These are phyloP conservation scores for Dimargaris verticillata DNA, from an alignment of 192 early-diverging fungal species.

Conservation along the genomic window DNA sequence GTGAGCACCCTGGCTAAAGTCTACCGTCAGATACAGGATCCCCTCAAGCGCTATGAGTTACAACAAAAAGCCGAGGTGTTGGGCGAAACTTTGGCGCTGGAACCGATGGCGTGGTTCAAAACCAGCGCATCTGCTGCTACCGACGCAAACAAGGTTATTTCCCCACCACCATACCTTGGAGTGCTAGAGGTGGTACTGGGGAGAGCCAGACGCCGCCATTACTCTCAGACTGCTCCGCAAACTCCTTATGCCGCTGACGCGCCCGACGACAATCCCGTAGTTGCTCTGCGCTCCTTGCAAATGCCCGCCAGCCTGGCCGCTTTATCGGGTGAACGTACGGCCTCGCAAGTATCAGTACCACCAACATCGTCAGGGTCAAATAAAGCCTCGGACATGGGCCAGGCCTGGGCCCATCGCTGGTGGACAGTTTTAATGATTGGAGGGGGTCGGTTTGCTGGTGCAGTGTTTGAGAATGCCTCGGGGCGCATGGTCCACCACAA, in stretches of 20 bases:
- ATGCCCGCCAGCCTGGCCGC: not conserved
- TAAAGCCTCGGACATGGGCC: no score
- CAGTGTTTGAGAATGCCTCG: conserved; percentile 56
- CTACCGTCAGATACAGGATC: conserved; percentile 2
- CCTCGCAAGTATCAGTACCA: no score
- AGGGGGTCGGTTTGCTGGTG: conserved; percentile 85
- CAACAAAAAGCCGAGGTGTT: not conserved
- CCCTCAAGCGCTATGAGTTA: not conserved
- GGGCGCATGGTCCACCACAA: conserved; percentile 62
- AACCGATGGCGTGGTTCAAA: conserved; percentile 7
- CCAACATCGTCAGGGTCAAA: no score
- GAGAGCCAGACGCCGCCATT: not conserved
- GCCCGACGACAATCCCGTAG: not conserved
- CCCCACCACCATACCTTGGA: not conserved
- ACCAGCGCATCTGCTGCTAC: not conserved
- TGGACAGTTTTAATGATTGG: conserved; percentile 72
- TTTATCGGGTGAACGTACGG: no score
- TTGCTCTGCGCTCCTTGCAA: not conserved
- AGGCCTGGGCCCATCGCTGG: not conserved
- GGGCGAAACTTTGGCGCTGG: conserved; percentile 1
- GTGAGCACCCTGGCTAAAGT: not conserved
- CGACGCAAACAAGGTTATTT: not conserved
- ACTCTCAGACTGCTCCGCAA: not conserved
- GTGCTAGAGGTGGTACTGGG: not conserved
- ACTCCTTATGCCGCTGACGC: not conserved